Base-by-base conservation (phyloP, 495 filamentous ascomycete species). In the Penicillium paradoxum region DNA sequence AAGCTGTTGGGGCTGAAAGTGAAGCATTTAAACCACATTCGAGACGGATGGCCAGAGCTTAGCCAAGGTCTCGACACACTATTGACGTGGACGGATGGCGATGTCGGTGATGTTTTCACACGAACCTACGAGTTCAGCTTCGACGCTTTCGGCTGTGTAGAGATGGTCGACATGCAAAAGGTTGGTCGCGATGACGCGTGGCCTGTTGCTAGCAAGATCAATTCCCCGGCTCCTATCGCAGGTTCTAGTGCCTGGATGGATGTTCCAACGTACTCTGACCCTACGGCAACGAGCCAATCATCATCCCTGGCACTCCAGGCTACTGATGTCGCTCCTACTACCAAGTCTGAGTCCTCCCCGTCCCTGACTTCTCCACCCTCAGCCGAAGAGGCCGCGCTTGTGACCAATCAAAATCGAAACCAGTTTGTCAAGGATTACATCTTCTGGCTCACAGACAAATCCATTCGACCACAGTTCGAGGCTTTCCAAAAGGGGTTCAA, bases 361-460 rank as follows among this genome's bases (percentile, higher is more conserved):
- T 40, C 49, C 2, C 63, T 62, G 37, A 67, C 64, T 1, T 57
- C 65, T 4, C 62, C 62, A 0, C 57, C 60, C 22, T 55, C 64
- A 5, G 38, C 56, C 3, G 70, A 72, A 2, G 73, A 75, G 47
- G 67, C 74, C 0, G 39, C 54, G 9, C 64, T 77, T 11, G 87
- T 97, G 42, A 95, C 88, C 1, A 86, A 85, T 54, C 78, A 73
- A 27, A 95, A 92, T 67, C 84, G 89, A 32, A 72, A 83, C 36
- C 75, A 83, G 46, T 97, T 86, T 61, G 86, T 96, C 10, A 78
- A 76, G n/a, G 89, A 95, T 65, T 97, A 97, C 68, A 88, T 95
- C 56, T 80, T 79, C 48, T 95, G 88, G 79, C 76, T 97, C 27
- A 90, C 88, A 0, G 77, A 88, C 62, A 81, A 85, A 42, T 91